phyloP scores from a whole-genome alignment of 1,284 basidiomycete species.

The Ceratobasidium sp. region DNA sequence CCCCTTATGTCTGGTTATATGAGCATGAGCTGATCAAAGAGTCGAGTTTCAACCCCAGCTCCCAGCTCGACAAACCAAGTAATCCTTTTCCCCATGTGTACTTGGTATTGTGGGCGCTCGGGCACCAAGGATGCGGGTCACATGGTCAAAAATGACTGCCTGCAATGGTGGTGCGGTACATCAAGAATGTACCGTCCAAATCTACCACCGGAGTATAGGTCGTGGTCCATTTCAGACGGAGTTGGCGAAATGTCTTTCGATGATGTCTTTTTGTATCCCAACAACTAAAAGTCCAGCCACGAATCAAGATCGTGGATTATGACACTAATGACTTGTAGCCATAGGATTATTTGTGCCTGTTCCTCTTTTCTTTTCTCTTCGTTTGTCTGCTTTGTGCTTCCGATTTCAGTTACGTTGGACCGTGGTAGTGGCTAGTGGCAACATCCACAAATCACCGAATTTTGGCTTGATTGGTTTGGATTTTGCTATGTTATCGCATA shows the following conservation, averaged over 20 bases:
- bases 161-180: slow-evolving; percentile 22
- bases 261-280: slow-evolving; percentile 33
- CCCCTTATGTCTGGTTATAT: neutral
- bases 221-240: slow-evolving; percentile 20
- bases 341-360: no score
- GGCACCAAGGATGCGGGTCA: slow-evolving; percentile 30
- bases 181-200: slow-evolving; percentile 27
- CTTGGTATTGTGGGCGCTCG: slow-evolving; percentile 36
- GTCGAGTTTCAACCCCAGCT: slow-evolving; percentile 12
- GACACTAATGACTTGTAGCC: no score
- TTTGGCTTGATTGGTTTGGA: no score
- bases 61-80: neutral
- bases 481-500: no score
- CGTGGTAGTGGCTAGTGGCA: no score
- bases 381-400: no score
- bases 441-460: no score
- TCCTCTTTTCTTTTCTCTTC: no score
- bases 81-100: slow-evolving; percentile 14
- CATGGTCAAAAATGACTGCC: slow-evolving; percentile 36
- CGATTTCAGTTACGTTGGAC: no score
- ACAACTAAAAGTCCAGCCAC: slow-evolving; percentile 1
- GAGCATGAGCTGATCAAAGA: neutral
- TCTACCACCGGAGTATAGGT: slow-evolving; percentile 9
- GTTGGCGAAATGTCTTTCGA: slow-evolving; percentile 37
- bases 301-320: neutral